Base-by-base conservation (phyloP, 148 eudicot genomes). In the Rhododendron griersonianum region DNA sequence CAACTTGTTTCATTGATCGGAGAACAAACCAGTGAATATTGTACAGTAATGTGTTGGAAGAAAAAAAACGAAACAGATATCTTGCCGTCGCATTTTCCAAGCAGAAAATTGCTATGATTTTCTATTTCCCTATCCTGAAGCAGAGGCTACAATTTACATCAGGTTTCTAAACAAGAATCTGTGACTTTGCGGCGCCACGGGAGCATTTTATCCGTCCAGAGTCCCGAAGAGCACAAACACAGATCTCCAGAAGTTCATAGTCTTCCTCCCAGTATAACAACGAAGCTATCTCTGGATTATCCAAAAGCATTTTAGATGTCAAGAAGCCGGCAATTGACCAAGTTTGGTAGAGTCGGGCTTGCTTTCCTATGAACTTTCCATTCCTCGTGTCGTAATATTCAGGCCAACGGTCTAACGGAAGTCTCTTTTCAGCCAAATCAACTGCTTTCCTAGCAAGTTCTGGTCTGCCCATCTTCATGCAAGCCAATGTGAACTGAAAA, bases 301-400 rank as follows among this genome's bases (percentile, higher is more conserved):
- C 89, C 84, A 96, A 86, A 41, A 96, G 89, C 95, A 93, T 89
- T 89, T 92, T 96, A 16, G 98, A 94, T 69, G 98, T 90, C 67
- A 93, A 83, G 78, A 83, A 93, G 37, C 98, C 98, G 48, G 98
- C 98, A 45, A 96, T 87, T 1, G 98, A 93, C 98, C 98, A 96
- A 3, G 98, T 96, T 89, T 96, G 98, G 89, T 94, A 92, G 37
- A 93, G 93, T 19, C 98, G 92, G 18, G 98, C 88, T 91, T 96
- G 98, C 86, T 96, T 96, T 67, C 98, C 98, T 1, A 93, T 86
- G 80, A 94, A 96, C 83, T 90, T 96, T n/a, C 95, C 98, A 65
- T 89, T 86, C 30, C 90, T 93, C 10, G 98, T 94, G 91, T 96
- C 98, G 33, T 96, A 96, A 80, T 94, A 96, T 86, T 96, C 98